phyloP scores from a whole-genome alignment of 1,139 yeast species.

The Meyerozyma elateridarum region DNA sequence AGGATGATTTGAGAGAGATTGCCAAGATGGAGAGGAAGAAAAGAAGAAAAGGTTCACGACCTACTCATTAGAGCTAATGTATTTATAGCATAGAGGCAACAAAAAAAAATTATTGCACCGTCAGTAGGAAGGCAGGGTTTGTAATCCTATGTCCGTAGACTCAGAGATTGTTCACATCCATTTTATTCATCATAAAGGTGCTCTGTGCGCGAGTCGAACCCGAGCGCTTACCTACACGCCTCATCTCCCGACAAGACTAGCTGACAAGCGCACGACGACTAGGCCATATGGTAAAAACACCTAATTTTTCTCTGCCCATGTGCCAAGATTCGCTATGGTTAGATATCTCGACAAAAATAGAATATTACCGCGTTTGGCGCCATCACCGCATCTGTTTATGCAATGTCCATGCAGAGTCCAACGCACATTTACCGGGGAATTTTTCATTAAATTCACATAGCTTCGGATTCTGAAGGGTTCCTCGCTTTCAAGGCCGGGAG shows the following conservation, averaged over 20 bases:
- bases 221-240: slow-evolving; percentile 10
- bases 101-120: slow-evolving; percentile 15
- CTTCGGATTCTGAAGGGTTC: too few relatives aligned
- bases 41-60: slow-evolving; percentile 35
- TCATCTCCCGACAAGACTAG: slow-evolving; percentile 8
- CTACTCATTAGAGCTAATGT: slow-evolving; percentile 1
- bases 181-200: slow-evolving; percentile 38
- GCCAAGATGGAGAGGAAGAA: slow-evolving; percentile 67
- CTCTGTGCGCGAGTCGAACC: slow-evolving; percentile 27
- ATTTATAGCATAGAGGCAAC: slow-evolving; percentile 1
- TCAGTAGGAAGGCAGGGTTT: slow-evolving; percentile 56
- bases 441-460: too few relatives aligned
- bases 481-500: too few relatives aligned
- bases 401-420: background rate
- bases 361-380: too few relatives aligned
- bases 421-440: slow-evolving; percentile 1
- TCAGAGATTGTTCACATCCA: slow-evolving; percentile 57
- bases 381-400: background rate
- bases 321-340: too few relatives aligned
- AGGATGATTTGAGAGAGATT: slow-evolving; percentile 77
- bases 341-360: too few relatives aligned
- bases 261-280: slow-evolving; percentile 16
- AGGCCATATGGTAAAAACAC: slow-evolving; percentile 13
- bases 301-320: background rate
- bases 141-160: slow-evolving; percentile 43